Evolutionary conservation across 1,139 yeast genomes (phyloP).

Genomic region (Yamadazyma atmosphaerica): DNA sequence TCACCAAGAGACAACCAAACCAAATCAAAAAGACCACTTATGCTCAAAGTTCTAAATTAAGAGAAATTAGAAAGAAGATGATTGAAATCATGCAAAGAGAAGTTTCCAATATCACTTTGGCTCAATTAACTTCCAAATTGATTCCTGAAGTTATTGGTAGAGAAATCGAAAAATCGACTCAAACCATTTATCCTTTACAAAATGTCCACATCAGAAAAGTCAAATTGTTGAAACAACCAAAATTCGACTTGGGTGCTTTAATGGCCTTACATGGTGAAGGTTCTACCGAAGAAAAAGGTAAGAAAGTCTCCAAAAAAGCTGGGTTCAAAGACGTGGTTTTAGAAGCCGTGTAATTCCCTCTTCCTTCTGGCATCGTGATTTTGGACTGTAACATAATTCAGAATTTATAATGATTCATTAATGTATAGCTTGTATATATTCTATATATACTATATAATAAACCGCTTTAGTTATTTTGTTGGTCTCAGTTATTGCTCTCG

Average conservation of each 20-base stretch:
- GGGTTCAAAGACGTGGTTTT: constrained; percentile 53
- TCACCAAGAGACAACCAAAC: constrained; percentile 55
- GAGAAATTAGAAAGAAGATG: constrained; percentile 54
- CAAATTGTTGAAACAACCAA: constrained; percentile 53
- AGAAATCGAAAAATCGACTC: constrained; percentile 54
- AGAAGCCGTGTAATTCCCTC: constrained; percentile 38
- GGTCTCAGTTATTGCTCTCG: not conserved
- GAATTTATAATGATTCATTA: constrained; percentile 5
- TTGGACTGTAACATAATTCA: constrained; percentile 1
- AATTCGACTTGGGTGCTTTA: constrained; percentile 54
- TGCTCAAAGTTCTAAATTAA: constrained; percentile 52
- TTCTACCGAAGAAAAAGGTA: constrained; percentile 52
- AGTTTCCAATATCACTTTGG: constrained; percentile 50
- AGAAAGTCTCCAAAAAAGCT: constrained; percentile 40
- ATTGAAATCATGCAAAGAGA: constrained; percentile 54
- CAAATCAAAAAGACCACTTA: constrained; percentile 53
- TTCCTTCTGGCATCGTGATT: not conserved
- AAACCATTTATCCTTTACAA: constrained; percentile 52
- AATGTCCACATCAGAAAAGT: constrained; percentile 55
- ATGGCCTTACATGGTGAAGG: constrained; percentile 55
- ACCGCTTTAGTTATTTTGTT: too few species aligned
- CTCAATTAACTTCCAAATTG: constrained; percentile 52
- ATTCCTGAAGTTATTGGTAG: constrained; percentile 56
- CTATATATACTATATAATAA: constrained; percentile 4
- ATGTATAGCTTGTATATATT: constrained; percentile 5